Base-by-base conservation (phyloP, 768 basidiomycete genomes). In the Mycena vulgaris region DNA sequence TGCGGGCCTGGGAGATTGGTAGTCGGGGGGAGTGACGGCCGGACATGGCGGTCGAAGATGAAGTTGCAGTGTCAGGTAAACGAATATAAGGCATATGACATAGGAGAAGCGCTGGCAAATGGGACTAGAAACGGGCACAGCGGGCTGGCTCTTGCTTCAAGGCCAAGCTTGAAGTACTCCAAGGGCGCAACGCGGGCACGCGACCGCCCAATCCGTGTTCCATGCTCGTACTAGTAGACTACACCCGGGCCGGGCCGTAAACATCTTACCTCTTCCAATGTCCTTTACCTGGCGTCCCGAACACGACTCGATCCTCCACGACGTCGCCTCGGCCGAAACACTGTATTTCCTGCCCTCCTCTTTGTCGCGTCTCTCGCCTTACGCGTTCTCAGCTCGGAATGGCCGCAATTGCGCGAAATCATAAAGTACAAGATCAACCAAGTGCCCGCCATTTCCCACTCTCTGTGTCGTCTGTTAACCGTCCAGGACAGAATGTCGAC, bases 391-490 rank as follows among this genome's bases (percentile, higher is more conserved):
- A 92, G 92, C 75, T 82, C 84, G 74, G 91, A 93, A 76, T 96
- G 95, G 95, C 74, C 84, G 23, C 79, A 84, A 45, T 84, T 96
- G 49, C 89, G 93, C 42, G 87, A 91, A 75, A 88, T 89, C 63
- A 89, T 96, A 78, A 95, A 94, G 78, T 78, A 86, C 78, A 94
- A 90, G 79, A 83, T 95, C 14, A 81, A 86, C 75, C 83, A 93
- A 84, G 94, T 94, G 73, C 62, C 48, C 71, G 57, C n/a, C 40
- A 17, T 59, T 52, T 10, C 9, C 63, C 72, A 31, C 52, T 61
- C 35, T 63, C 60, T 27, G 35, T 47, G 1, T 25, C 52, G 37
- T 53, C 33, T 58, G 45, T 62, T 51, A 39, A 57, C 28, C 40
- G 37, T 60, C 51, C 21, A 33, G 63, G 23, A 33, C 75, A 91